A percentile compares a stretch with the other conserved stretches of the same genome.
Conservation (phyloP, 495 filamentous ascomycete species). For the Trichoderma orchidacearum region DNA sequence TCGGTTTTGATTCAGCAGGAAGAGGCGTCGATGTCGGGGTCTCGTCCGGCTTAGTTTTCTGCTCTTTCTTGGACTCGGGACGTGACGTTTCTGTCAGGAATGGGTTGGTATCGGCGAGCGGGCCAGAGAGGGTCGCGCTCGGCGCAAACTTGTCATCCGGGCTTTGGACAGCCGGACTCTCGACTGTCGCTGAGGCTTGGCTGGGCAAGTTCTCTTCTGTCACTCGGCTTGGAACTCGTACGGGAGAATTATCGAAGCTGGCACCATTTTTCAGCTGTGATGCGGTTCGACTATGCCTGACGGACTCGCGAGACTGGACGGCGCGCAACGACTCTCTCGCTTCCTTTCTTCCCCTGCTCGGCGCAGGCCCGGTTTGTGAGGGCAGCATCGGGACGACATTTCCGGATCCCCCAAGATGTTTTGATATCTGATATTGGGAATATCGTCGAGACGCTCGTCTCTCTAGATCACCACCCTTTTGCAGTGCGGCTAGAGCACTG, state of each 20-base stretch:
- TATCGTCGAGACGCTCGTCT: conserved; percentile 84
- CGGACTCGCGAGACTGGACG: conserved; percentile 63
- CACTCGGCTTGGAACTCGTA: conserved; percentile 48
- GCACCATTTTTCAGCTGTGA: conserved; percentile 20
- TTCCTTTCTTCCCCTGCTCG: conserved; percentile 72
- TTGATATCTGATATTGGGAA: conserved; percentile 90
- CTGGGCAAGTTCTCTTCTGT: conserved; percentile 42
- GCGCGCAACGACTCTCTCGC: conserved; percentile 85
- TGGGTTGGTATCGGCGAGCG: conserved; percentile 23
- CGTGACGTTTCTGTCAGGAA: conserved; percentile 10
- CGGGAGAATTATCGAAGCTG: conserved; percentile 42
- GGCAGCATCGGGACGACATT: conserved; percentile 79
- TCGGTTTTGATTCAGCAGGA: conserved; percentile 25
- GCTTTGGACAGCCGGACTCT: conserved; percentile 38
- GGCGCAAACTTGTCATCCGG: conserved; percentile 47
- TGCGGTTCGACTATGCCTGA: conserved; percentile 43
- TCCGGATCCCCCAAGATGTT: conserved; percentile 69
- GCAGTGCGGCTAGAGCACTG: conserved; percentile 81
- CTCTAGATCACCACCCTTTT: conserved; percentile 85
- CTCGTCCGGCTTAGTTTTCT: conserved; percentile 6
- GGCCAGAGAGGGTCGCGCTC: conserved; percentile 36
- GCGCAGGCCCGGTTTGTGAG: conserved; percentile 71
- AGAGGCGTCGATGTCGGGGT: conserved; percentile 11
- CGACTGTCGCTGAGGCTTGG: conserved; percentile 22
- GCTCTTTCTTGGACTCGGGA: conserved; percentile 10